Evolutionary conservation across 306 rosid species (phyloP), one percentile per base, ranked within the genome.

Genomic region (Vigna reflexopilosa): DNA sequence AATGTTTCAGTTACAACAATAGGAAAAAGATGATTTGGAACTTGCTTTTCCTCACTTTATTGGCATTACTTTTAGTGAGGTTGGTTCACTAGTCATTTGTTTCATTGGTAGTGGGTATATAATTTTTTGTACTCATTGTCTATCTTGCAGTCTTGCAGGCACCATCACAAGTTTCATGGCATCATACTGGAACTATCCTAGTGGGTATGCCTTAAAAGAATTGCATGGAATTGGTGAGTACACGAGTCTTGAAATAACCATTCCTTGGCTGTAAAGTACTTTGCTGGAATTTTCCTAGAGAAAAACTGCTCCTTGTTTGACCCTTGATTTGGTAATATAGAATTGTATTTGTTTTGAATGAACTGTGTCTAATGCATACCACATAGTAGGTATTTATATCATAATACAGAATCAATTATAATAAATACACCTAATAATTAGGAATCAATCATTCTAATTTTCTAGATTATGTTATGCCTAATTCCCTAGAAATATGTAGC

Each of bases 121-220:
- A 12, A 72, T 75, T 34, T 72, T 49, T 19, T 38, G 26, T 74
- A 52, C 82, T 86, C 72, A 81, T 67, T 86, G 82, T 85, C 65
- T 83, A 45, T 83, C 70, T 85, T 92, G 90, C 83, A 94, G 98
- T 88, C 83, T 94, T 80, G 98, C 88, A 83, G 91, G 88, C 85
- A 82, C 97, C 26, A 36, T 86, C 72, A 83, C 87, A 73, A 85
- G 91, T 81, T 89, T 94, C 93, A 83, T 85, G 85, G 98, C 98
- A 4, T 94, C 98, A 67, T 88, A 83, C 79, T 83, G 93, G 87
- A 94, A 94, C 82, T 94, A 94, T 77, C 93, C 98, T 26, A 92
- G 98, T 67, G 97, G 98, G 22, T 85, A 94, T 81, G 95, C 97
- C 72, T 83, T 94, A 83, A 86, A 87, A 86, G 81, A 81, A 70